phyloP scores from a whole-genome alignment of 768 basidiomycete genomes.

The Lentinus tigrinus region DNA sequence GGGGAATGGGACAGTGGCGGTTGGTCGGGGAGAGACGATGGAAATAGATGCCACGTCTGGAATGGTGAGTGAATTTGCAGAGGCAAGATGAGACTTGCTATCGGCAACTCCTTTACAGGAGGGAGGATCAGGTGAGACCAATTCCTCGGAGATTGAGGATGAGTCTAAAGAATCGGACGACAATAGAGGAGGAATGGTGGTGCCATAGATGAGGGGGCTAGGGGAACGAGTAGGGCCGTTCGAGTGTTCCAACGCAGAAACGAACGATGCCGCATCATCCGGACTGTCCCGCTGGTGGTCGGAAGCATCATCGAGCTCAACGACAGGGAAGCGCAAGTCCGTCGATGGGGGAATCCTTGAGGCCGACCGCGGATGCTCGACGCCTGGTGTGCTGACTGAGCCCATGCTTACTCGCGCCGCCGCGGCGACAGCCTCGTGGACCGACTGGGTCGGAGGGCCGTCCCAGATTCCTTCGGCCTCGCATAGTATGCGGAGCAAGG shows the following conservation, averaged over 20 bases:
- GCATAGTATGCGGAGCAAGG: slow-evolving; percentile 68
- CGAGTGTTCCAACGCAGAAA: slow-evolving; percentile 32
- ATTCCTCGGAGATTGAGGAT: slow-evolving; percentile 47
- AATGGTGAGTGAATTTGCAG: slow-evolving; percentile 13
- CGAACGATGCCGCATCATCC: slow-evolving; percentile 28
- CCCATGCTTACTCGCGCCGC: neutral
- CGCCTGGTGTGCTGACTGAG: neutral
- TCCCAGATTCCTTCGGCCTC: slow-evolving; percentile 72
- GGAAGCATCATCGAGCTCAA: slow-evolving; percentile 10
- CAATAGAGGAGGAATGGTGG: slow-evolving; percentile 46
- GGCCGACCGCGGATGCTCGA: neutral
- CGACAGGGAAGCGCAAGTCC: slow-evolving; percentile 12
- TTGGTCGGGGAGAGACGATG: neutral
- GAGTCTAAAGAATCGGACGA: slow-evolving; percentile 61
- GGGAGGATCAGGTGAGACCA: slow-evolving; percentile 16
- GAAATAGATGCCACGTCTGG: slow-evolving; percentile 5
- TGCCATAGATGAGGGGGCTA: slow-evolving; percentile 33
- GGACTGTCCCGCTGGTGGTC: slow-evolving; percentile 8
- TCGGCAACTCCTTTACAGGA: neutral
- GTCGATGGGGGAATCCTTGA: neutral
- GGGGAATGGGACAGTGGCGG: slow-evolving; percentile 45
- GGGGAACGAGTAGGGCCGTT: slow-evolving; percentile 29
- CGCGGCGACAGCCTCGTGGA: neutral
- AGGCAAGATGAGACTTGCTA: slow-evolving; percentile 7
- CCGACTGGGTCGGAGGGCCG: slow-evolving; percentile 13